Evolutionary conservation across 768 basidiomycete species (phyloP).

Genomic region (Auriscalpium vulgare): DNA sequence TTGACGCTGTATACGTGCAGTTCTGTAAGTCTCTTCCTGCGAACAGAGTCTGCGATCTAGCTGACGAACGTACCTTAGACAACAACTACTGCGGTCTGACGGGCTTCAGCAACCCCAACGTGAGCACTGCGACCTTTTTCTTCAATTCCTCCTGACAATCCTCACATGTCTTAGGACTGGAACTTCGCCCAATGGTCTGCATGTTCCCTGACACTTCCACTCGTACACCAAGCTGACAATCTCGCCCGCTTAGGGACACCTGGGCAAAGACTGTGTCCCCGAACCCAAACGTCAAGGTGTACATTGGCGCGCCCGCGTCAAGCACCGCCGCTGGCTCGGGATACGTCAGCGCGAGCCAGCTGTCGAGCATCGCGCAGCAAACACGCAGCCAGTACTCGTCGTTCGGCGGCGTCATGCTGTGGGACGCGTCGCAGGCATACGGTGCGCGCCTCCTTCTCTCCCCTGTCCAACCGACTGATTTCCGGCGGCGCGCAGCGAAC

Average conservation of each 20-base stretch:
- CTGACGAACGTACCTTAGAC: conserved; percentile 16
- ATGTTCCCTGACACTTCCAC: background rate
- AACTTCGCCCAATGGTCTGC: conserved; percentile 47
- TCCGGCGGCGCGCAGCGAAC: conserved; percentile 26
- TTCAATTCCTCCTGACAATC: background rate
- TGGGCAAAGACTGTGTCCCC: conserved; percentile 54
- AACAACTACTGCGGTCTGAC: conserved; percentile 57
- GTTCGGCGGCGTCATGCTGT: conserved; percentile 52
- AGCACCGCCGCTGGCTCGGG: conserved; percentile 48
- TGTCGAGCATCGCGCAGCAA: conserved; percentile 38
- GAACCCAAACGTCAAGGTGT: conserved; percentile 56
- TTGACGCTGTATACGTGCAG: conserved; percentile 72
- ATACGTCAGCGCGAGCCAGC: conserved; percentile 41
- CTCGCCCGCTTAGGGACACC: conserved; percentile 39
- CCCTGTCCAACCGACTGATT: too few species aligned
- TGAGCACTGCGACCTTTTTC: conserved; percentile 15
- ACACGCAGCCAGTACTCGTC: conserved; percentile 54
- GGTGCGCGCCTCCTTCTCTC: conserved; percentile 7
- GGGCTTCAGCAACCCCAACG: conserved; percentile 35
- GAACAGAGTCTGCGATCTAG: background rate
- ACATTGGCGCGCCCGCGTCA: conserved; percentile 58
- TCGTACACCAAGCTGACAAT: background rate
- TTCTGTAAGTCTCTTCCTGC: conserved; percentile 36
- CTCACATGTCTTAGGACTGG: conserved; percentile 30
- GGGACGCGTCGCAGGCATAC: conserved; percentile 28